Evolutionary conservation across 2,329 filamentous ascomycete species (phyloP).

Genomic region (Thermothelomyces thermophilus): DNA sequence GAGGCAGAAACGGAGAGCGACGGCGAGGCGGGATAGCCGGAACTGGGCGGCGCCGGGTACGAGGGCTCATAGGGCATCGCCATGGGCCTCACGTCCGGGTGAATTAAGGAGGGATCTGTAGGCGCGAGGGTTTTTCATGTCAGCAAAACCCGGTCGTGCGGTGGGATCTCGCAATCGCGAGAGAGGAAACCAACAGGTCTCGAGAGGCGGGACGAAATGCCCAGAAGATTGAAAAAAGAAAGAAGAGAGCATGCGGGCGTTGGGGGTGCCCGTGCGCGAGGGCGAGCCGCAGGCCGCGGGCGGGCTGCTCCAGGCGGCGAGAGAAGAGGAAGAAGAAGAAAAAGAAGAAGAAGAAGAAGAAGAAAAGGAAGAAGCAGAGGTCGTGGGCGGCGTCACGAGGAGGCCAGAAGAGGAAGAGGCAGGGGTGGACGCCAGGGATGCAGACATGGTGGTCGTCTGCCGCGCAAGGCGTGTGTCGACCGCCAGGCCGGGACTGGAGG

Average conservation of each 20-base stretch:
- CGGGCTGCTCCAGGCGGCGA: slow-evolving; percentile 28
- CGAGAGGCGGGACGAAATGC: slow-evolving; percentile 46
- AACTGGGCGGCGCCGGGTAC: slow-evolving; percentile 41
- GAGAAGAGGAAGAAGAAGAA: slow-evolving; percentile 26
- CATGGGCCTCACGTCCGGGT: slow-evolving; percentile 47
- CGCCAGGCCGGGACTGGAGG: slow-evolving; percentile 21
- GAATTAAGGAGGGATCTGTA: slow-evolving; percentile 51
- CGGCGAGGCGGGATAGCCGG: slow-evolving; percentile 53
- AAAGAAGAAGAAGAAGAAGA: slow-evolving; percentile 28
- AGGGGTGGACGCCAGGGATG: slow-evolving; percentile 23
- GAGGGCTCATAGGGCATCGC: slow-evolving; percentile 45
- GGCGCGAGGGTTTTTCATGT: slow-evolving; percentile 28
- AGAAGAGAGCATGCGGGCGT: slow-evolving; percentile 33
- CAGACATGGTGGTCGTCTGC: slow-evolving; percentile 23
- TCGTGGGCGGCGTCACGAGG: slow-evolving; percentile 21
- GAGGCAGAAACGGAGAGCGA: slow-evolving; percentile 55
- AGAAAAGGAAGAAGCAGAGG: slow-evolving; percentile 26
- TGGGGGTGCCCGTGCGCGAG: slow-evolving; percentile 22
- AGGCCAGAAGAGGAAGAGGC: slow-evolving; percentile 22
- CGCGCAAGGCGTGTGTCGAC: slow-evolving; percentile 28
- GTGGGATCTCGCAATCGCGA: slow-evolving; percentile 22
- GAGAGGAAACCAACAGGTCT: slow-evolving; percentile 47
- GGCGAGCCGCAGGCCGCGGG: slow-evolving; percentile 22
- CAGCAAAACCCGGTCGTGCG: slow-evolving; percentile 28
- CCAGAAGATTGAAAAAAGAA: slow-evolving; percentile 49